Base-by-base conservation (phyloP, 306 rosid genomes). In the Styphnolobium japonicum region DNA sequence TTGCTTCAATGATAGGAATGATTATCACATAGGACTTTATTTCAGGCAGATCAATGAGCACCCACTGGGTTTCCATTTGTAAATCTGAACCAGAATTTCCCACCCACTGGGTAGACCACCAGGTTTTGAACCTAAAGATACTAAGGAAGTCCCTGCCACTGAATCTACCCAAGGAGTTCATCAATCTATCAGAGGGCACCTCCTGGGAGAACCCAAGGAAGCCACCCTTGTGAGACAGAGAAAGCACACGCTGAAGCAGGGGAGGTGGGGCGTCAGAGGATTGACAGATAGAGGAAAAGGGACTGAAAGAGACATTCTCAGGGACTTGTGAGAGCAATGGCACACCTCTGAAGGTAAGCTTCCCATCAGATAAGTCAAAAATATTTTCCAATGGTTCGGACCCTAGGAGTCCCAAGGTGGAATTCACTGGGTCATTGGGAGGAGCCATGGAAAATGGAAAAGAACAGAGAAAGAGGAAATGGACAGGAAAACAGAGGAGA, bases 31-130 rank as follows among this genome's bases (percentile, higher is more conserved):
- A 92, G 33, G 94, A 88, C 21, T 85, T 88, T 15, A 81, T 85
- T 75, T 92, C 97, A 12, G 98, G 92, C 58, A 92, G 43, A 8
- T 92, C 82, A 33, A 94, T 18, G 68, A 92, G 91, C 25, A 88
- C 66, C 97, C 97, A 94, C 70, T 92, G 97, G 60, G 97, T 92
- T 82, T 94, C 94, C 93, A 88, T 87, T 80, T 92, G 98, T 60
- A 94, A 49, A 76, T 90, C 90, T 0, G 97, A 94, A 34, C 97
- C 94, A n/a, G 97, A 90, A 14, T 78, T 88, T 39, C 98, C 97
- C 5, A 89, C 91, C 97, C 94, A 94, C 81, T 88, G 93, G 34
- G 97, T 94, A 2, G 98, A 92, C 98, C 97, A 92, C 97, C 98
- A 94, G 3, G 98, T 92, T 83, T 94, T 94, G 93, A 92, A 92